phyloP scores from a whole-genome alignment of 495 filamentous ascomycete genomes.

The Podospora pseudocomata region DNA sequence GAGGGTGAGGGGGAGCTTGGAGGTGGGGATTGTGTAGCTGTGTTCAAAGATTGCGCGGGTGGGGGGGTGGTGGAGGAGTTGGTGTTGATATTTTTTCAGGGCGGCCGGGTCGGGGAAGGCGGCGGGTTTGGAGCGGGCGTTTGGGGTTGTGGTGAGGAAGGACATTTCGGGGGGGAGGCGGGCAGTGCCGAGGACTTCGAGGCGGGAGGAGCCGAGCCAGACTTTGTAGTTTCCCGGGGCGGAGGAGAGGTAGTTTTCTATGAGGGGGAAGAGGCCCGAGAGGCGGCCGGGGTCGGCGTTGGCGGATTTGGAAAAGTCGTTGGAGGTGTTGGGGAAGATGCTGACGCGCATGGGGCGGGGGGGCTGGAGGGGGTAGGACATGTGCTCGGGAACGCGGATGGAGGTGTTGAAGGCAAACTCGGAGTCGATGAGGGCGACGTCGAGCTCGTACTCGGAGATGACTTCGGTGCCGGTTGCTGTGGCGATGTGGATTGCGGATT shows the following conservation, averaged over 20 bases:
- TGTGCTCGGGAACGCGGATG: neutral
- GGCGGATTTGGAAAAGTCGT: conserved; percentile 1
- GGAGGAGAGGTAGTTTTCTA: conserved; percentile 39
- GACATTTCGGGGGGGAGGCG: conserved; percentile 32
- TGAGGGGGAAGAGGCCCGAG: conserved; percentile 43
- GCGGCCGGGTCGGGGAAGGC: neutral
- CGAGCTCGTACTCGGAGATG: conserved; percentile 41
- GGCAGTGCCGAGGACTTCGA: conserved; percentile 43
- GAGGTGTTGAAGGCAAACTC: conserved; percentile 12
- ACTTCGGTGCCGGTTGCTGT: conserved; percentile 21
- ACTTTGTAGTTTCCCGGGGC: conserved; percentile 36
- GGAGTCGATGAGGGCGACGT: conserved; percentile 30
- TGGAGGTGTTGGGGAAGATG: conserved; percentile 23
- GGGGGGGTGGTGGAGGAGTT: neutral
- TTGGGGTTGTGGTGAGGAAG: neutral
- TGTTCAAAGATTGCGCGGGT: neutral
- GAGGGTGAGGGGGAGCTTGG: neutral
- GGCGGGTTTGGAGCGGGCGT: neutral
- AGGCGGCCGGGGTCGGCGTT: conserved; percentile 30
- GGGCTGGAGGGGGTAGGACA: conserved; percentile 14
- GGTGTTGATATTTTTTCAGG: neutral
- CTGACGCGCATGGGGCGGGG: conserved; percentile 25
- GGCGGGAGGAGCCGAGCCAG: conserved; percentile 42
- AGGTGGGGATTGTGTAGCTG: neutral
- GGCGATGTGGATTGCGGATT: conserved; percentile 27